Conservation (phyloP, 495 filamentous ascomycete species). For the Aspergillus olivimuriae region DNA sequence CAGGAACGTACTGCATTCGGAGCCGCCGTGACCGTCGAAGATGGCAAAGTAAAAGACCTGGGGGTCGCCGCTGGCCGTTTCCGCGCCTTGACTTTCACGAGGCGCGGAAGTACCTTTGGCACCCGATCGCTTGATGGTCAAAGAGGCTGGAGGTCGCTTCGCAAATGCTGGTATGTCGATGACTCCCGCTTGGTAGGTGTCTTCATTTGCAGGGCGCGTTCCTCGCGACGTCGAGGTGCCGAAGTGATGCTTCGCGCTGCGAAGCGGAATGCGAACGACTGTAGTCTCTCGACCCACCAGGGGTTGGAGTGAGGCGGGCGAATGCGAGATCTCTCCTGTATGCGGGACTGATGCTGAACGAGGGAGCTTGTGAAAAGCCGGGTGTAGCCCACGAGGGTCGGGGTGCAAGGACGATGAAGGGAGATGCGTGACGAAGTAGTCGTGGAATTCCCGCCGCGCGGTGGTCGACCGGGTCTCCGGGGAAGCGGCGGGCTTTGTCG, state of each 20-base stretch:
- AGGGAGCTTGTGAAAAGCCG: constrained; percentile 67
- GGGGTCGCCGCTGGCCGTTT: constrained; percentile 75
- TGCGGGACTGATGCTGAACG: constrained; percentile 79
- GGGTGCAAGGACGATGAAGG: constrained; percentile 91
- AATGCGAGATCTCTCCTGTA: constrained; percentile 43
- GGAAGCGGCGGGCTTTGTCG: constrained; percentile 15
- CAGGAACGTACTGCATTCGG: constrained; percentile 81
- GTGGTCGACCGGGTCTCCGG: constrained; percentile 7
- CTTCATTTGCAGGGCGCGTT: constrained; percentile 82
- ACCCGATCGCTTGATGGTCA: constrained; percentile 41
- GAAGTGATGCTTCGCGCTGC: constrained; percentile 93
- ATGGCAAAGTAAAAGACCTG: constrained; percentile 96
- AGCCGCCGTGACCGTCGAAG: constrained; percentile 93
- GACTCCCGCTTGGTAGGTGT: constrained; percentile 89
- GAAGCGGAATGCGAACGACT: constrained; percentile 94
- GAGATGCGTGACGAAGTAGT: constrained; percentile 94
- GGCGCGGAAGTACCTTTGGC: constrained; percentile 15
- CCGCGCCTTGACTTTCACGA: constrained; percentile 49
- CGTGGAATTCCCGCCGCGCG: constrained; percentile 66
- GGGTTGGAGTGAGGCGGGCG: constrained; percentile 50
- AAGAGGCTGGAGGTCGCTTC: constrained; percentile 64
- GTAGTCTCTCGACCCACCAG: constrained; percentile 72
- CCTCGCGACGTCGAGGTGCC: constrained; percentile 75
- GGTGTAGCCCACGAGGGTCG: constrained; percentile 61
- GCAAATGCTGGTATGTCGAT: constrained; percentile 90